Percentiles rank a stretch among this genome's conserved stretches.
Conservation (phyloP, 345 rosid genomes). For the Rhodamnia rubescens region DNA sequence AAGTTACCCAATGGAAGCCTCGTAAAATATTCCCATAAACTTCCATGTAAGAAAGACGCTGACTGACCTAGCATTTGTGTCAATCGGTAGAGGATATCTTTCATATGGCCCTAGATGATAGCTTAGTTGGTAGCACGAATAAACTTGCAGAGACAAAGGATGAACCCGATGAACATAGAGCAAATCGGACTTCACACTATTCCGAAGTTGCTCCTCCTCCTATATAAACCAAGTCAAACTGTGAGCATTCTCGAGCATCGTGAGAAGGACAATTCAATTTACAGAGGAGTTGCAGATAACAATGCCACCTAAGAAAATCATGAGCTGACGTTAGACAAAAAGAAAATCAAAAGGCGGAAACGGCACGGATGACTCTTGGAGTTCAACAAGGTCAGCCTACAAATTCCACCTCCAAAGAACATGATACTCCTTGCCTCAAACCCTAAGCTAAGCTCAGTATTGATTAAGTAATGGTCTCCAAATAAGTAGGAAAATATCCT, state of each 20-base stretch:
- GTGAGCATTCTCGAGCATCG: not conserved
- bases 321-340: not conserved
- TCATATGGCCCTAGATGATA: slow-evolving; percentile 25
- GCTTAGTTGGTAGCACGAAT: slow-evolving; percentile 21
- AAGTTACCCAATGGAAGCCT: not conserved
- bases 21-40: not conserved
- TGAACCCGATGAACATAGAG: slow-evolving; percentile 59
- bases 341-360: not conserved
- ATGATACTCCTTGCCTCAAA: not conserved
- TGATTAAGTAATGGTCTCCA: not conserved
- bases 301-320: not conserved
- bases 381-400: not conserved
- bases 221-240: slow-evolving; percentile 13
- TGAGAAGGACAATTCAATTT: not conserved
- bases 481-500: not conserved
- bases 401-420: not conserved
- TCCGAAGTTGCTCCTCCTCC: slow-evolving; percentile 73
- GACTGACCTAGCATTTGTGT: slow-evolving; percentile 56
- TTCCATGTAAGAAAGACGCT: not conserved
- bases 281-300: not conserved
- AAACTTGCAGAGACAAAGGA: slow-evolving; percentile 46
- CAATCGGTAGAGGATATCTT: slow-evolving; percentile 31
- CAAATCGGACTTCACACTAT: slow-evolving; percentile 85
- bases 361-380: not conserved
- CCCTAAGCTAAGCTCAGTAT: not conserved